Conservation (phyloP, 805 yeast genomes). For the Pichia exigua region DNA sequence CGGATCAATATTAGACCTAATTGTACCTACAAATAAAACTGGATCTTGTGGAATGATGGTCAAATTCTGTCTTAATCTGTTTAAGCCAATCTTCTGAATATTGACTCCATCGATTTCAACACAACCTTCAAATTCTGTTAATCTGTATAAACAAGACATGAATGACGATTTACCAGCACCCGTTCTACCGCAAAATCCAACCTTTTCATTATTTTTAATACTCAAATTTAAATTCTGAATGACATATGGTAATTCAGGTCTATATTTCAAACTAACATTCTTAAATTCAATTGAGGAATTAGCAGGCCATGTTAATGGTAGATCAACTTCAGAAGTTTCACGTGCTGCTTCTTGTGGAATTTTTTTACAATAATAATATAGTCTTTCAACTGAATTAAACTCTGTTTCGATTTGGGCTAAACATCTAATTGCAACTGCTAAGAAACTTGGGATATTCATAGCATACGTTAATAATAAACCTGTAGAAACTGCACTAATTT, state of each 20-base stretch:
- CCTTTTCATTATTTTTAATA: slow-evolving; percentile 50
- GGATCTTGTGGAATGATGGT: slow-evolving; percentile 72
- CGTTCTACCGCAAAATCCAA: slow-evolving; percentile 83
- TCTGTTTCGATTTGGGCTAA: slow-evolving; percentile 69
- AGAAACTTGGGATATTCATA: slow-evolving; percentile 47
- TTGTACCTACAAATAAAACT: slow-evolving; percentile 51
- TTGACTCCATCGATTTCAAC: slow-evolving; percentile 54
- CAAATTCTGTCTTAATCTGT: slow-evolving; percentile 45
- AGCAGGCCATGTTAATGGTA: slow-evolving; percentile 41
- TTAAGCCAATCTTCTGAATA: slow-evolving; percentile 43
- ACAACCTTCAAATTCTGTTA: slow-evolving; percentile 45
- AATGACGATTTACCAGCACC: slow-evolving; percentile 77
- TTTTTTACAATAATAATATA: slow-evolving; percentile 52
- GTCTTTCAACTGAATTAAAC: slow-evolving; percentile 75
- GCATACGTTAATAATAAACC: slow-evolving; percentile 57
- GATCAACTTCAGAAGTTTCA: slow-evolving; percentile 35
- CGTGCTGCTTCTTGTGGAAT: slow-evolving; percentile 63
- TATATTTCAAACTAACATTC: slow-evolving; percentile 45
- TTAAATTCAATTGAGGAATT: slow-evolving; percentile 39
- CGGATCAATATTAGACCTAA: slow-evolving; percentile 57
- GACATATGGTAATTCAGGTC: slow-evolving; percentile 54
- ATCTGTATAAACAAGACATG: slow-evolving; percentile 52
- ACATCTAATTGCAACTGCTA: slow-evolving; percentile 47
- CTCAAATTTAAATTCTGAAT: slow-evolving; percentile 36
- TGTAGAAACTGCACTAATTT: slow-evolving; percentile 49